Percentiles rank a stretch among this genome's conserved stretches.
Evolutionary conservation across 2,329 filamentous ascomycete genomes (phyloP).

Genomic region (Trichocomaceae sp.): DNA sequence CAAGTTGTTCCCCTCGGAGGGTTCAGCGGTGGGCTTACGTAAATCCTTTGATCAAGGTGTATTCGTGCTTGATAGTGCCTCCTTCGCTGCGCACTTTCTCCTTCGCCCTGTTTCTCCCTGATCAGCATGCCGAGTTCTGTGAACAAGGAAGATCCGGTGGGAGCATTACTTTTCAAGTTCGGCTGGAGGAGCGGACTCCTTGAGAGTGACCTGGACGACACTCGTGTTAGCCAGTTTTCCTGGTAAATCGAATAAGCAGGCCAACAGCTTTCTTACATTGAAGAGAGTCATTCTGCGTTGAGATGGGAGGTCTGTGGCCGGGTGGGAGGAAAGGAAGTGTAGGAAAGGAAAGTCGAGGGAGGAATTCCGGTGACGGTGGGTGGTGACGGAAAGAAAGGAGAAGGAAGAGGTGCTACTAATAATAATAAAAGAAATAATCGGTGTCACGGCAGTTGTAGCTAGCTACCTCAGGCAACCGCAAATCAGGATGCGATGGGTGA

Average conservation of each 20-base stretch:
- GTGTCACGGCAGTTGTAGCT: not conserved
- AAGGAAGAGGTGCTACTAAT: too few species aligned
- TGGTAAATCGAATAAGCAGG: not conserved
- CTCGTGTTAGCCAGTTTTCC: not conserved
- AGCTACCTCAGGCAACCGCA: conserved; percentile 6
- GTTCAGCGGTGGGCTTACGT: conserved; percentile 57
- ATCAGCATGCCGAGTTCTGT: conserved; percentile 13
- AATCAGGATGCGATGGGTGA: too few species aligned
- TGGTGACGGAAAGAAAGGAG: not conserved
- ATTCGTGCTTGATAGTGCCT: conserved; percentile 77
- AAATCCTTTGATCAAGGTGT: conserved; percentile 84
- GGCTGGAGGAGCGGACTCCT: conserved; percentile 58
- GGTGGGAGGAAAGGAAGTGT: not conserved
- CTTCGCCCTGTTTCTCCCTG: conserved; percentile 57
- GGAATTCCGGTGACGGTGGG: not conserved
- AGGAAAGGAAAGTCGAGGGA: not conserved
- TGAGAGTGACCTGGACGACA: conserved; percentile 64
- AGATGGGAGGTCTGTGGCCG: not conserved
- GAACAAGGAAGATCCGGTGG: not conserved
- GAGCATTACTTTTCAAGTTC: conserved; percentile 59
- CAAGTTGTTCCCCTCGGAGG: not conserved
- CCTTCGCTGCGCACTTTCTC: conserved; percentile 66
- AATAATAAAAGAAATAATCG: not conserved
- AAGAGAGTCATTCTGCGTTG: not conserved
- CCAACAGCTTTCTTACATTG: conserved; percentile 7